A percentile compares a stretch with the other conserved stretches of the same genome.
Conservation (phyloP, 345 rosid species). For the Erucastrum elatum region DNA sequence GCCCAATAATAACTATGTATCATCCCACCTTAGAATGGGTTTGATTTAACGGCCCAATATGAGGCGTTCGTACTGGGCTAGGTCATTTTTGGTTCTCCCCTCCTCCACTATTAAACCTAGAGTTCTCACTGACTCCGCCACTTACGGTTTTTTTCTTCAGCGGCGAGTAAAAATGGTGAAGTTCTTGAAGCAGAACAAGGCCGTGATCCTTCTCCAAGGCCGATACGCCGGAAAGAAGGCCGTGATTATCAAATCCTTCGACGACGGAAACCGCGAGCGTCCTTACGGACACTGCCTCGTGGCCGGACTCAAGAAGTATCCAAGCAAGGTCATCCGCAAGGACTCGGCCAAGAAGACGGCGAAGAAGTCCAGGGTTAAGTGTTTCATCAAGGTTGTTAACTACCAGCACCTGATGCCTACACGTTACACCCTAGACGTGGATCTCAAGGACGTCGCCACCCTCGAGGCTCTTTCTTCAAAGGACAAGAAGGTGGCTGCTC, state of each 20-base stretch:
- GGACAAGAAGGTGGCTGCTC: conserved; percentile 55
- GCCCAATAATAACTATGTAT: no score
- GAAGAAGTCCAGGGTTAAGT: no score
- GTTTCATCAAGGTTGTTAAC: no score
- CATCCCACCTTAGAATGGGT: neutral
- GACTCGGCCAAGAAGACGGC: no score
- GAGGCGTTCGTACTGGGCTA: neutral
- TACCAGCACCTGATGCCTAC: conserved; percentile 58
- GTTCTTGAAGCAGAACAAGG: conserved; percentile 49
- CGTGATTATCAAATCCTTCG: conserved; percentile 48
- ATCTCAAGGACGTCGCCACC: conserved; percentile 52
- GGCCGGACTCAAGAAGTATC: no score
- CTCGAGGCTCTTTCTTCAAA: conserved; percentile 43
- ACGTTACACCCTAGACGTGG: conserved; percentile 62
- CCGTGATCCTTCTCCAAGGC: conserved; percentile 60
- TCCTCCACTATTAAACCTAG: conserved; percentile 14
- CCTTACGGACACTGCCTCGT: no score
- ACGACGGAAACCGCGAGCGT: no score
- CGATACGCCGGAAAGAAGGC: conserved; percentile 61
- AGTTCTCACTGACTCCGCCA: neutral
- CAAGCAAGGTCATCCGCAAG: no score
- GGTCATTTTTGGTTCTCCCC: neutral
- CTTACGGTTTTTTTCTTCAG: neutral
- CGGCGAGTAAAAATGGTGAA: conserved; percentile 37
- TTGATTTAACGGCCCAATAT: conserved; percentile 10